A percentile compares a stretch with the other conserved stretches of the same genome.
Conservation (phyloP, 805 yeast species). For the Saccharomyces jurei region DNA sequence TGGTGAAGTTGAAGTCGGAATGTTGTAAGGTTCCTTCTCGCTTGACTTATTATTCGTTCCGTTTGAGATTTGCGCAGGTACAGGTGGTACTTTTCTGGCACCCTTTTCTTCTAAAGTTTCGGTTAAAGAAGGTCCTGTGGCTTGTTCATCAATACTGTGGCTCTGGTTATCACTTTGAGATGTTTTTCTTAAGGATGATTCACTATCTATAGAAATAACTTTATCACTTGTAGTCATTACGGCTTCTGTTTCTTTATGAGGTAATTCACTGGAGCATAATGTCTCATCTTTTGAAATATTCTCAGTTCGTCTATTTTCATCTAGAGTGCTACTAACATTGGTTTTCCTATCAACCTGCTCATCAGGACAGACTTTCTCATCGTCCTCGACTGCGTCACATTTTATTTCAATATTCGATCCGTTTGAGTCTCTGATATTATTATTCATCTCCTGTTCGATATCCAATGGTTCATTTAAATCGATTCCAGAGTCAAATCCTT, state of each 20-base stretch:
- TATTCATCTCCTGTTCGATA: neutral
- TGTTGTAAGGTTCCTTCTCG: neutral
- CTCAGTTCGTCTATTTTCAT: neutral
- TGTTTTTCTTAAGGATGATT: neutral
- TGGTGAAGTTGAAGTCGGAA: conserved; percentile 10
- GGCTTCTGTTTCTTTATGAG: neutral
- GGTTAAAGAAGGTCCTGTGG: neutral
- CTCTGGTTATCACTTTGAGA: neutral
- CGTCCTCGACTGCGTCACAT: neutral
- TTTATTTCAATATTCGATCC: neutral
- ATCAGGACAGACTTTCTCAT: neutral
- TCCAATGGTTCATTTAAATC: neutral
- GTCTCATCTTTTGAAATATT: neutral
- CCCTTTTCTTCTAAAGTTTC: neutral
- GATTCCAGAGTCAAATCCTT: neutral
- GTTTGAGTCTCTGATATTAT: neutral
- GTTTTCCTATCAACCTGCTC: neutral
- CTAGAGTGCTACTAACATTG: neutral
- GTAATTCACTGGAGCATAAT: neutral
- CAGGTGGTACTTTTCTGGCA: neutral
- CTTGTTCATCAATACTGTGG: neutral
- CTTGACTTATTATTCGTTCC: neutral
- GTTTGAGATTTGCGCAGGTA: neutral
- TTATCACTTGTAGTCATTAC: neutral
- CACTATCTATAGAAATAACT: neutral